phyloP scores from a whole-genome alignment of 2,329 filamentous ascomycete species.

The Colletotrichum salicis region DNA sequence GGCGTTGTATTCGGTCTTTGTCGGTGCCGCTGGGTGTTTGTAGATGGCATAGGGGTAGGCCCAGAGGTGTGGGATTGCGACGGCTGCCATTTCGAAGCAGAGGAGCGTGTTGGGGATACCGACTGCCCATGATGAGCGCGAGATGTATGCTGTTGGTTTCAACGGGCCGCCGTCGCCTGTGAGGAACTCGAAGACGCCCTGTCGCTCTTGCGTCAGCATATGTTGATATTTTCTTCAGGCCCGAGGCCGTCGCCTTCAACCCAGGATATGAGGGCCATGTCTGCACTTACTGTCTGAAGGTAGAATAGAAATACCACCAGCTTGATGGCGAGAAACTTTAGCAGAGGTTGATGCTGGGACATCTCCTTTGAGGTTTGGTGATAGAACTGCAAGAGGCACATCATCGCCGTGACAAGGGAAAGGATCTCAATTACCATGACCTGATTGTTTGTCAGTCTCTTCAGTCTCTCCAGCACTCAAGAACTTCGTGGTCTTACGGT shows the following conservation, averaged over 20 bases:
- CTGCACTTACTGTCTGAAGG: not conserved
- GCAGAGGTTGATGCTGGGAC: not conserved
- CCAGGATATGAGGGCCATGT: not conserved
- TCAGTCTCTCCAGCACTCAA: not conserved
- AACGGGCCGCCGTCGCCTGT: conserved; percentile 2
- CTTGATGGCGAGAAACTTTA: conserved; percentile 19
- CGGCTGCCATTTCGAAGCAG: conserved; percentile 16
- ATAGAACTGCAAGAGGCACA: conserved; percentile 12
- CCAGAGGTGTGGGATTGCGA: conserved; percentile 5
- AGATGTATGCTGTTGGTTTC: not conserved
- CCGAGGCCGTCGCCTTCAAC: too few species aligned
- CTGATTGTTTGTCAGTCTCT: not conserved
- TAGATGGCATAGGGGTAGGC: conserved; percentile 5
- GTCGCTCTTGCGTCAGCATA: not conserved
- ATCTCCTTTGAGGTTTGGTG: conserved; percentile 6
- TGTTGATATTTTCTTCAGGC: too few species aligned
- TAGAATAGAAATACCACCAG: conserved; percentile 2
- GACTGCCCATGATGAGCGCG: conserved; percentile 7
- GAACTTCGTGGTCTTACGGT: fast-evolving
- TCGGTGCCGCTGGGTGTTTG: not conserved
- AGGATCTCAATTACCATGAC: conserved; percentile 15
- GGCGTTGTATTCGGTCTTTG: not conserved
- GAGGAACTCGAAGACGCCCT: conserved; percentile 17
- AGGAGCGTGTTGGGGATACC: conserved; percentile 9
- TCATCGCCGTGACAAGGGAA: conserved; percentile 11